These are phyloP conservation scores for Saccharomyces hybrid DNA, from an alignment of 1,139 yeast genomes.

Conservation along the genomic window DNA sequence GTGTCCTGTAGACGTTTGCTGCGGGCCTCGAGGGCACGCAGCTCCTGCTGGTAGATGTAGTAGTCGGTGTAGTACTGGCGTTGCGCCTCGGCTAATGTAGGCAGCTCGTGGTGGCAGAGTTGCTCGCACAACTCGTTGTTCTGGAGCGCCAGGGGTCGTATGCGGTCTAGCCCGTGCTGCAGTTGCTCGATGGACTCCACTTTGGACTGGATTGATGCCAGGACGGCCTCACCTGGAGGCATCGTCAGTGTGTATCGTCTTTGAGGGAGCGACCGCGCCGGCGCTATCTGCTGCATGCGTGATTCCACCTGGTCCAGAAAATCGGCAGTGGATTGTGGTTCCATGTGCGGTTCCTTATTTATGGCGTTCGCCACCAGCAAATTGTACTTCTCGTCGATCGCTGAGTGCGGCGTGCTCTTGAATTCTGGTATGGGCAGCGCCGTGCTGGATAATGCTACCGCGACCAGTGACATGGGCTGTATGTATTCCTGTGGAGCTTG, in stretches of 20 bases:
- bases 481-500: background rate
- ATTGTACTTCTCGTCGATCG: background rate
- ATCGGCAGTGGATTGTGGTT: constrained; percentile 1
- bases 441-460: background rate
- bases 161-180: constrained; percentile 9
- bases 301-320: background rate
- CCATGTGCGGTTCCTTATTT: background rate
- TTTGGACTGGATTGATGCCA: constrained; percentile 5
- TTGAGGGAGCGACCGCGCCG: background rate
- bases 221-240: constrained; percentile 2
- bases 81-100: constrained; percentile 11
- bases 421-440: background rate
- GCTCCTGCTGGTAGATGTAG: constrained; percentile 14
- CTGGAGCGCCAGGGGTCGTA: constrained; percentile 11
- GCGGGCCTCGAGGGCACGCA: background rate
- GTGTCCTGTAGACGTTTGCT: background rate
- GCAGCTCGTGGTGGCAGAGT: constrained; percentile 12
- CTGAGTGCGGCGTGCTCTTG: background rate
- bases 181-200: constrained; percentile 3
- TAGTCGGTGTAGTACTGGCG: constrained; percentile 18
- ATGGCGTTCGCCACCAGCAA: background rate
- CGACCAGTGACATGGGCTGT: background rate
- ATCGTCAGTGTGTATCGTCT: background rate
- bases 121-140: constrained; percentile 7
- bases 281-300: background rate